Evolutionary conservation across 306 rosid species (phyloP), one percentile per base, ranked within the genome.

Genomic region (Albizia julibrissin): DNA sequence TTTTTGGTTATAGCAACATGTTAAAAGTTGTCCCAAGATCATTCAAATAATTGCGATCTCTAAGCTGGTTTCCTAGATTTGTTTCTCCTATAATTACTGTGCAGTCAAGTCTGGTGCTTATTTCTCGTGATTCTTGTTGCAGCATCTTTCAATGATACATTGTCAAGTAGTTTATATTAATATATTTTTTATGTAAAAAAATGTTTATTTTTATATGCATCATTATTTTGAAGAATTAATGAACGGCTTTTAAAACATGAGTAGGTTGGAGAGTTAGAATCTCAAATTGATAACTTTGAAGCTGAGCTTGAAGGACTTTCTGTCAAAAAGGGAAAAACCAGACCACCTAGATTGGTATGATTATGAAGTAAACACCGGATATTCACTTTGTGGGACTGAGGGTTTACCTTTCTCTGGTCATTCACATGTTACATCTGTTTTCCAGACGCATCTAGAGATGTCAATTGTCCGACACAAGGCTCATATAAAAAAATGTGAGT

Each of bases 401-500:
- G 50, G 31, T 62, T 16, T 75, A 73, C 54, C 81, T 72, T 84
- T 76, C 59, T 58, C 68, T 69, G 75, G 77, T 43, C 31, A 62
- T 72, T 83, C 58, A 76, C 58, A 26, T 44, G 19, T 78, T 68
- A 69, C 66, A 58, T 82, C 64, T 80, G 86, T 80, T 65, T 83
- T 49, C 67, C 88, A 93, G 97, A 83, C 81, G 19, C 96, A 91
- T 87, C 86, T 93, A 42, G 97, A 93, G 87, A 85, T 90, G 33
- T 93, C 97, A 71, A 91, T 93, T 78, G 74, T 88, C 47, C 91
- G 97, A 75, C 97, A 93, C 87, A 93, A 90, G 91, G 96, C 97
- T 80, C 97, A 93, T 85, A 85, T 91, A 78, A 93, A 90, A 92
- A 91, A 93, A 87, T 87, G 91, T 80, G 97, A 93, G 83, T 81